These are phyloP conservation scores for Candida ovalis DNA, from an alignment of 805 yeast species.

Conservation along the genomic window DNA sequence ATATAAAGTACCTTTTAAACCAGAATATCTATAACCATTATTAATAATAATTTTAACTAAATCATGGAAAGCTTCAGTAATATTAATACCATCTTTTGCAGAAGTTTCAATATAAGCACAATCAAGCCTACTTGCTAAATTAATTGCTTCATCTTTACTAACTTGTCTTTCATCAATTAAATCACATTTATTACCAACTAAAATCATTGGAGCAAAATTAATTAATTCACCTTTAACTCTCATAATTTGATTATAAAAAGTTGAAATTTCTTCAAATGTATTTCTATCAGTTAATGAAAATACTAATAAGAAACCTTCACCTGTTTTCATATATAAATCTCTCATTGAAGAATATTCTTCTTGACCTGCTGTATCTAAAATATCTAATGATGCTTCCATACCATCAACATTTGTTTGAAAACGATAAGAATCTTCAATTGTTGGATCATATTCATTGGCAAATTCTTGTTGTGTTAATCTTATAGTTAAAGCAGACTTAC, in stretches of 20 bases:
- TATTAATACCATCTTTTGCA: slow-evolving; percentile 88
- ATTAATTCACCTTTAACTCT: slow-evolving; percentile 44
- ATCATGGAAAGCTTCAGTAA: slow-evolving; percentile 38
- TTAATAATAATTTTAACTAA: slow-evolving; percentile 33
- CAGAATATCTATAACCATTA: slow-evolving; percentile 21
- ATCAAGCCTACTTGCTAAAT: slow-evolving; percentile 61
- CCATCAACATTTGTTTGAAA: slow-evolving; percentile 83
- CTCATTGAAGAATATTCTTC: slow-evolving; percentile 93
- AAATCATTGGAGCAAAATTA: slow-evolving; percentile 68
- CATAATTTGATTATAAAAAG: slow-evolving; percentile 53
- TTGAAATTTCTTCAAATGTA: slow-evolving; percentile 79
- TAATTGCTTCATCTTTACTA: slow-evolving; percentile 52
- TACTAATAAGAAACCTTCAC: slow-evolving; percentile 88
- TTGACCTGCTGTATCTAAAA: slow-evolving; percentile 97
- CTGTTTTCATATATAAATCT: slow-evolving; percentile 94
- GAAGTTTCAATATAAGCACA: slow-evolving; percentile 86
- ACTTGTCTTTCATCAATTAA: slow-evolving; percentile 62
- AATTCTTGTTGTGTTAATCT: slow-evolving; percentile 93
- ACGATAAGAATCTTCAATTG: slow-evolving; percentile 89
- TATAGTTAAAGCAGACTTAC: slow-evolving; percentile 93
- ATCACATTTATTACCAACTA: slow-evolving; percentile 78
- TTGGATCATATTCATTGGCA: slow-evolving; percentile 97
- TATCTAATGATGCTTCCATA: slow-evolving; percentile 75
- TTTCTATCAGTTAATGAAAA: slow-evolving; percentile 83
- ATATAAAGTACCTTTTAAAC: slow-evolving; percentile 25